Evolutionary conservation across 2,329 filamentous ascomycete genomes (phyloP), one percentile per base, ranked within the genome.

Genomic region (Colletotrichum higginsianum): DNA sequence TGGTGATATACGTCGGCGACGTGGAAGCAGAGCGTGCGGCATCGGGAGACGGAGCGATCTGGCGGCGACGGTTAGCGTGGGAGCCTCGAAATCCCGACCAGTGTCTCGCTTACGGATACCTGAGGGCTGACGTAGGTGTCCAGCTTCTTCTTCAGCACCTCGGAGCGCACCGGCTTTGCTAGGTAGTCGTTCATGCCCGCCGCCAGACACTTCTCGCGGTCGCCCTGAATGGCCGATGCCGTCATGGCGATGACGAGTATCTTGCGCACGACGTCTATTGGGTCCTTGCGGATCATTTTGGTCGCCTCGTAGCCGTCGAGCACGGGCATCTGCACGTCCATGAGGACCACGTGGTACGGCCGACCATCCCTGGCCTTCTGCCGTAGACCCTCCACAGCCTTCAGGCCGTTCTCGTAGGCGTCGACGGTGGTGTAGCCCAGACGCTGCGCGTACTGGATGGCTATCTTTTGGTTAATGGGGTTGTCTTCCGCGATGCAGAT

Each of bases 151-250:
- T 94, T 96, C 65, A 98, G 85, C 50, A 97, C 91, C 57, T 95
- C 93, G 4, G 93, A 94, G 72, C 95, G 89, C n/a, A 98, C 96
- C 1, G 96, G 96, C 80, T 98, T 98, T 18, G 96, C 95, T 1
- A 98, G 89, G 77, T 98, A 98, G 78, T 98, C 96, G 81, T 98
- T 98, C 96, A 98, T 98, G 55, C 96, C 96, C 1, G 94, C 94
- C 61, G 95, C 94, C n/a, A 98, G 85, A 76, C 96, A 98, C 83
- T 97, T 98, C 80, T 98, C 96, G 58, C 95, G 88, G 79, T 98
- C 96, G 21, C 96, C 96, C 79, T 96, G 93, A 73, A 98, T 98
- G 3, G 96, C 96, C 35, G 92, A 95, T 1, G 96, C 96, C 1
- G 96, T 98, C 96, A 98, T 98, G 66, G 96, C 96, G 76, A 98